These are phyloP conservation scores for Heritiera fomes DNA, from an alignment of 345 rosid species.

Conservation along the genomic window DNA sequence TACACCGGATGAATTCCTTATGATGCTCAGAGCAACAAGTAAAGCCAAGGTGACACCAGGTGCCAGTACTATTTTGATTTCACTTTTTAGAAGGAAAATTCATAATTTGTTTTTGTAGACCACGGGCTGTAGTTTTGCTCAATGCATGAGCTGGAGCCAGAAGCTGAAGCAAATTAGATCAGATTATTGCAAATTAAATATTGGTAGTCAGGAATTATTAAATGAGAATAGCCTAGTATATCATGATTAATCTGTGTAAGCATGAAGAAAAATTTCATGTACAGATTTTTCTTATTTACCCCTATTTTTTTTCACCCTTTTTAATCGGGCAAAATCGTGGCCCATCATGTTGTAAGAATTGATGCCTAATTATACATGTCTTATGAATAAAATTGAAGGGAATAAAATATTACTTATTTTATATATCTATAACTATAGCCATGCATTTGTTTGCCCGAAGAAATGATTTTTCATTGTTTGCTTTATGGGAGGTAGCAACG, in stretches of 20 bases:
- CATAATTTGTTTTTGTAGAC: not conserved
- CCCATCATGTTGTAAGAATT: no score
- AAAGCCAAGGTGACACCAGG: not conserved
- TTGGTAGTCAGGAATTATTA: not conserved
- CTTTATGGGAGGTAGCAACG: no score
- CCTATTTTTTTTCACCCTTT: no score
- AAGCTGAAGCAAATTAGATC: slow-evolving; percentile 3
- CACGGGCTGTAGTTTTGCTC: not conserved
- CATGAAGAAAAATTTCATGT: no score
- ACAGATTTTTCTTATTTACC: no score
- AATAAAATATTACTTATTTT: no score
- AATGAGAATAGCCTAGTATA: not conserved
- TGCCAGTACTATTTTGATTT: not conserved
- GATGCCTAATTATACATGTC: no score
- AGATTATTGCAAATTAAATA: not conserved
- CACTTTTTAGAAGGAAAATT: not conserved
- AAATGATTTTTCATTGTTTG: no score
- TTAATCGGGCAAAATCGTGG: no score
- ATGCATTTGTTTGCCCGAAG: no score
- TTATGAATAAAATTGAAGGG: no score
- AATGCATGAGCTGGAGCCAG: not conserved
- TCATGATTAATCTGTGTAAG: slow-evolving; percentile 5
- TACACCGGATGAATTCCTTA: not conserved
- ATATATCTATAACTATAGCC: no score
- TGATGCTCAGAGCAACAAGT: not conserved